Evolutionary conservation across 768 basidiomycete species (phyloP).

Genomic region (Russula virescens): DNA sequence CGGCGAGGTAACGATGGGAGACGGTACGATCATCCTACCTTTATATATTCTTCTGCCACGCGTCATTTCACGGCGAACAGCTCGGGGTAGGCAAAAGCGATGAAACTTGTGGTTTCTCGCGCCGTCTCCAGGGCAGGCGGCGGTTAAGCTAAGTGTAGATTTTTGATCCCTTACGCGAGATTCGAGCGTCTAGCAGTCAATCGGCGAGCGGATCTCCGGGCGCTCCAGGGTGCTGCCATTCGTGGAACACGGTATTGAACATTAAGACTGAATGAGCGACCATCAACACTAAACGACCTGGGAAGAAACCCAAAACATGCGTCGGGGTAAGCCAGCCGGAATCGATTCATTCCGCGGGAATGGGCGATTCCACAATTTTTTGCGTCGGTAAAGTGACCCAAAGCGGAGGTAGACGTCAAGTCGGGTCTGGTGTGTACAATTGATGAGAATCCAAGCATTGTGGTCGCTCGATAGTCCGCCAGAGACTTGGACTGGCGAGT

Average conservation of each 20-base stretch:
- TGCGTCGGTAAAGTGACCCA: slow-evolving; percentile 19
- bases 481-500: slow-evolving; percentile 12
- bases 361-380: slow-evolving; percentile 15
- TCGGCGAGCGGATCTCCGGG: slow-evolving; percentile 22
- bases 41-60: slow-evolving; percentile 22
- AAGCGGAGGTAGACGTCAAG: slow-evolving; percentile 21
- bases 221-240: slow-evolving; percentile 21
- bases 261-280: slow-evolving; percentile 20
- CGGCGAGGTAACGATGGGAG: slow-evolving; percentile 7
- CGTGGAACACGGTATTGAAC: slow-evolving; percentile 14
- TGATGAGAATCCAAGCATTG: slow-evolving; percentile 19
- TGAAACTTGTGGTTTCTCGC: slow-evolving; percentile 23
- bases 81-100: slow-evolving; percentile 19
- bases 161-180: slow-evolving; percentile 19
- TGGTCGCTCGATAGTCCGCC: slow-evolving; percentile 14
- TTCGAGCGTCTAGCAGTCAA: slow-evolving; percentile 16
- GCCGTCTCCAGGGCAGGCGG: slow-evolving; percentile 25
- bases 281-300: slow-evolving; percentile 19
- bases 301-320: slow-evolving; percentile 17
- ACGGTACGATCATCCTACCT: slow-evolving; percentile 5
- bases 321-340: slow-evolving; percentile 12
- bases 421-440: slow-evolving; percentile 3
- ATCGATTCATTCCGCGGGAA: slow-evolving; percentile 24
- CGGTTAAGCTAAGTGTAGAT: slow-evolving; percentile 14
- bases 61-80: slow-evolving; percentile 19